Evolutionary conservation across 192 early-diverging fungal genomes (phyloP), one percentile per base, ranked within the genome.

Genomic region (Coemansia sp.): DNA sequence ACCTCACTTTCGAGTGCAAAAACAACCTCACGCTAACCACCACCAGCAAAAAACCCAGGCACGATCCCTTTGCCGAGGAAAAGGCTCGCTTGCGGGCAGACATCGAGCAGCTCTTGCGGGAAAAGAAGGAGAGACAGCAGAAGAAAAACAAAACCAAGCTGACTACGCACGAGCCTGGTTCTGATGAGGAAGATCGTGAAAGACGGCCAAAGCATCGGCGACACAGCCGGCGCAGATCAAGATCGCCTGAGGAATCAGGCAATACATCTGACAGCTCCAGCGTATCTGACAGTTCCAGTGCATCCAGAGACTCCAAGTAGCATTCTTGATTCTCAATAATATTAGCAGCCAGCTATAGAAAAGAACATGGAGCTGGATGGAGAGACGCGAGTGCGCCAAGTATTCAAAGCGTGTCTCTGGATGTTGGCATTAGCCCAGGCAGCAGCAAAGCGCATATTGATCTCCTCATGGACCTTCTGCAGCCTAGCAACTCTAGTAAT

Each of bases 1-100:
- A 80, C 36, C 64, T 80, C 13, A 80, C 78, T 5, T 74, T 65
- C 51, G 78, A 80, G 20, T 80, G 78, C 52, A 73, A 73, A 23
- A 80, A 80, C 68, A 61, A 55, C 20, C 33, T 80, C 47, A 67
- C 65, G 38, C 8, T 80, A 2, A 57, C 53, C 16, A 35, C 68
- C 12, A 16, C 42, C 5, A 26, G 31, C 50, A 65, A 56, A 15
- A 41, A 55, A 6, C 43, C 42, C 28, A 16, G 33, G 10, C 49
- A 47, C 3, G 73, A 76, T 30, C 55, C 53, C 30, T 59, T 70
- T 58, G 73, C 73, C 15, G 63, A 65, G 1, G 63, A 76, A 35
- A 76, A 76, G 21, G 66, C 73, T 0, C 57, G 33, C 31, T 56
- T 76, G 14, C 57, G 73, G 0, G 66, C 67, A 0, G 65, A 70